These are phyloP conservation scores for Coemansia sp. DNA, from an alignment of 192 early-diverging fungal species.

Conservation along the genomic window DNA sequence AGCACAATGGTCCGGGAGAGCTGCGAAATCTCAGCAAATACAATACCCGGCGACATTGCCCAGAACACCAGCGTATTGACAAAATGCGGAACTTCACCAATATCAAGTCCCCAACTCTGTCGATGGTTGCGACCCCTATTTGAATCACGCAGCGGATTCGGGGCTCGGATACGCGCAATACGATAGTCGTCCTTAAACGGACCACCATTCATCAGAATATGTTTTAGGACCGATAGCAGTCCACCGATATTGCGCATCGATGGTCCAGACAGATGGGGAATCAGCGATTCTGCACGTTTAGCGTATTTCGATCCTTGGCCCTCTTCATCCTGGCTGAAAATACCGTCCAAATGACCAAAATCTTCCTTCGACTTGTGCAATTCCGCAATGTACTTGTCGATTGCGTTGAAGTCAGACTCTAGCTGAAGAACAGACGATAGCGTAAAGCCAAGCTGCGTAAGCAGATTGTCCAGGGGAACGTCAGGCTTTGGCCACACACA, in stretches of 20 bases:
- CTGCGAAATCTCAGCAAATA: conserved; percentile 44
- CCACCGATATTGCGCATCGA: conserved; percentile 26
- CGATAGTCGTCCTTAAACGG: conserved; percentile 31
- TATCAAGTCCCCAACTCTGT: neutral
- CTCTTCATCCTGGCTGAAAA: neutral
- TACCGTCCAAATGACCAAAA: neutral
- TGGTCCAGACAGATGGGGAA: conserved; percentile 16
- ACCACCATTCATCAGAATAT: conserved; percentile 1
- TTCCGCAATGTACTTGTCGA: conserved; percentile 26
- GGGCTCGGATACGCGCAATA: conserved; percentile 23
- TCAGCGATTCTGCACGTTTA: neutral
- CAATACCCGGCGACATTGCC: conserved; percentile 37
- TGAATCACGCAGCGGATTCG: neutral
- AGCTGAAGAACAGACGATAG: conserved; percentile 7
- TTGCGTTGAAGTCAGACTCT: neutral
- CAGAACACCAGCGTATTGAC: conserved; percentile 44
- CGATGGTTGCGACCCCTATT: neutral
- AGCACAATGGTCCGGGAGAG: conserved; percentile 57
- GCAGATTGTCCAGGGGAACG: conserved; percentile 10
- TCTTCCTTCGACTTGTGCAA: conserved; percentile 12
- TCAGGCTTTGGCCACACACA: conserved; percentile 36
- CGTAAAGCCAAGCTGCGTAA: conserved; percentile 20
- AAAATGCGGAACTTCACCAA: neutral
- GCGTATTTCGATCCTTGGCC: neutral
- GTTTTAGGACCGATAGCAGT: conserved; percentile 29